Evolutionary conservation across 1,284 basidiomycete genomes (phyloP).

Genomic region (Ustilago xerochloae): DNA sequence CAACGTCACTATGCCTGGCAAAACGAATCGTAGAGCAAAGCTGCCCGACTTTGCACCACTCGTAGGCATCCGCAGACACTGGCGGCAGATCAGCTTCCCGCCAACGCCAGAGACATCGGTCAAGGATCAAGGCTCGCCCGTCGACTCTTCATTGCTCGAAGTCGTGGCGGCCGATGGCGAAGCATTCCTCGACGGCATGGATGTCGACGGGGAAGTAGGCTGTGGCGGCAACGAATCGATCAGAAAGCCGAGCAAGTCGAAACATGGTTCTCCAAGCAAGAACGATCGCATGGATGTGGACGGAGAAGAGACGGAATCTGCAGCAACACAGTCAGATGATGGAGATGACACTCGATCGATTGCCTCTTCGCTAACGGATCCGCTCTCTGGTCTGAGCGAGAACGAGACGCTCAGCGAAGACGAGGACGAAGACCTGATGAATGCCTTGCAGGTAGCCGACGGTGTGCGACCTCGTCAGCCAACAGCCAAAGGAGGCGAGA

Average conservation of each 20-base stretch:
- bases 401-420: slow-evolving; percentile 46
- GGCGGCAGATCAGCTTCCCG: slow-evolving; percentile 49
- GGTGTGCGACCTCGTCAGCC: slow-evolving; percentile 8
- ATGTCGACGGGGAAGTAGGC: slow-evolving; percentile 23
- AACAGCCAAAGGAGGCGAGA: slow-evolving; percentile 8
- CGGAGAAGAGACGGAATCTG: slow-evolving; percentile 4
- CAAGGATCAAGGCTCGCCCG: slow-evolving; percentile 20
- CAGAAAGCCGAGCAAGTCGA: slow-evolving; percentile 1
- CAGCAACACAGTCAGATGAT: slow-evolving; percentile 21
- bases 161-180: slow-evolving; percentile 16
- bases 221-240: slow-evolving; percentile 32
- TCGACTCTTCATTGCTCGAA: slow-evolving; percentile 14
- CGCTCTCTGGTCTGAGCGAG: slow-evolving; percentile 53
- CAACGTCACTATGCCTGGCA: slow-evolving; percentile 57
- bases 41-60: slow-evolving; percentile 61
- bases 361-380: slow-evolving; percentile 57
- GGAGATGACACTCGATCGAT: slow-evolving; percentile 43
- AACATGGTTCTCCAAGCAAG: not conserved
- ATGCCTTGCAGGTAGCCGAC: slow-evolving; percentile 27
- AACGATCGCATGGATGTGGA: slow-evolving; percentile 17
- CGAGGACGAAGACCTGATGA: slow-evolving; percentile 52
- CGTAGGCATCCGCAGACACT: slow-evolving; percentile 56
- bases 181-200: slow-evolving; percentile 11
- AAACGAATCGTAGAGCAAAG: slow-evolving; percentile 48
- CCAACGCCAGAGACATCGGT: slow-evolving; percentile 40